Evolutionary conservation across 2,329 filamentous ascomycete species (phyloP).

Genomic region (Pseudocercospora ulei): DNA sequence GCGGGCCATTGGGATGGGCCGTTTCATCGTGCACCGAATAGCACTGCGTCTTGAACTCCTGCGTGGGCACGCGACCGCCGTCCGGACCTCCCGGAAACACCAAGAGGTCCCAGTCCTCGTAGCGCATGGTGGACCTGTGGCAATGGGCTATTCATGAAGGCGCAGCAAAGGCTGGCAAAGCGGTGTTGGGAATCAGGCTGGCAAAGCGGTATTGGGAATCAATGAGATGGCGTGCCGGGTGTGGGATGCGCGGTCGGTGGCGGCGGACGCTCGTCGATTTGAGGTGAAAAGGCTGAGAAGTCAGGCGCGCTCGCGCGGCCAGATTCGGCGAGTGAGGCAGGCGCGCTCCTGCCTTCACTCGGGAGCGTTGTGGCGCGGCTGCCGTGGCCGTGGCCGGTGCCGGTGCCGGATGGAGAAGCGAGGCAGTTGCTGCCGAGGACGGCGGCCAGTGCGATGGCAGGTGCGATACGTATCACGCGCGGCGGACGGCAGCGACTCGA

Average conservation of each 20-base stretch:
- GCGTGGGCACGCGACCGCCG: conserved; percentile 56
- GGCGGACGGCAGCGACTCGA: no score
- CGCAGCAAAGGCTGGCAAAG: conserved; percentile 7
- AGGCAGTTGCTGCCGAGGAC: neutral
- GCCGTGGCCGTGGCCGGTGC: no score
- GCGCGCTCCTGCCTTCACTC: conserved; percentile 7
- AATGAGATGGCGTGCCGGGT: neutral
- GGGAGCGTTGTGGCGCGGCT: conserved; percentile 2
- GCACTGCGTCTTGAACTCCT: conserved; percentile 73
- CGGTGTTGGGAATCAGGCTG: neutral
- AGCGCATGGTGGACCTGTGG: conserved; percentile 53
- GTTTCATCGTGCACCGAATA: conserved; percentile 46
- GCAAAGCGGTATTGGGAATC: conserved; percentile 8
- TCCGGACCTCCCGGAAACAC: conserved; percentile 53
- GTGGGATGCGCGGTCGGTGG: conserved; percentile 3
- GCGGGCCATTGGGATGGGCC: conserved; percentile 3
- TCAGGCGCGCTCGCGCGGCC: neutral
- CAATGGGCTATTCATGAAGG: conserved; percentile 9
- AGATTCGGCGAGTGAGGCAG: neutral
- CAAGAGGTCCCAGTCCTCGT: conserved; percentile 76
- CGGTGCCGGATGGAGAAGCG: no score
- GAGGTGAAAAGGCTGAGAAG: neutral
- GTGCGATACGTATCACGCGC: no score
- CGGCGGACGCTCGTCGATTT: no score
- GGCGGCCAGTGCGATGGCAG: no score